phyloP scores from a whole-genome alignment of 345 rosid genomes.

The Salix caprea region DNA sequence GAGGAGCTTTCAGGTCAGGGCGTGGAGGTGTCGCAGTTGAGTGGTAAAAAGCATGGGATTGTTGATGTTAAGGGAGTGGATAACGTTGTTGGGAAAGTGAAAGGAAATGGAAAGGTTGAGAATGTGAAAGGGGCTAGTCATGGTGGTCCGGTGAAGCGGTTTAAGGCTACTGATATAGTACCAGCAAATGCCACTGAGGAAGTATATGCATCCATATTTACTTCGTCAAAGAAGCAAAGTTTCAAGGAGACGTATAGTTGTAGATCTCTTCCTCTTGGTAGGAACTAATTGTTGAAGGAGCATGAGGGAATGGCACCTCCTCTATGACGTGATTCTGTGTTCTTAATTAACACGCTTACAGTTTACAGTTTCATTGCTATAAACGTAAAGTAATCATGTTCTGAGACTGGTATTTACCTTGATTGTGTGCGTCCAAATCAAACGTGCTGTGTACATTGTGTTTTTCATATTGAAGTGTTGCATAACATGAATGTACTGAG shows the following conservation, averaged over 20 bases:
- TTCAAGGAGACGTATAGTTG: conserved; percentile 79
- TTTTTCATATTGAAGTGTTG: background rate
- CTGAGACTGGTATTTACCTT: background rate
- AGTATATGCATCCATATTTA: conserved; percentile 86
- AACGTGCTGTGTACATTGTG: background rate
- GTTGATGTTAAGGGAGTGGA: conserved; percentile 34
- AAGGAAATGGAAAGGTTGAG: conserved; percentile 42
- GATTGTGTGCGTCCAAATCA: background rate
- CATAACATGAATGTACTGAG: background rate
- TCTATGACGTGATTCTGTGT: conserved; percentile 8
- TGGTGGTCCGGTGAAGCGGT: conserved; percentile 48
- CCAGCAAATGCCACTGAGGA: conserved; percentile 81
- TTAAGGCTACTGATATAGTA: conserved; percentile 54
- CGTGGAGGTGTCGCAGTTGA: conserved; percentile 6
- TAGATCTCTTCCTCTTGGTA: conserved; percentile 80
- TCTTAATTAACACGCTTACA: background rate
- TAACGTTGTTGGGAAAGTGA: conserved; percentile 31
- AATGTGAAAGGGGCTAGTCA: conserved; percentile 23
- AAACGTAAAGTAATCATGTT: background rate
- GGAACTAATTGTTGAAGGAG: conserved; percentile 48
- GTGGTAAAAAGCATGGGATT: conserved; percentile 43
- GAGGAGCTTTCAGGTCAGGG: conserved; percentile 15
- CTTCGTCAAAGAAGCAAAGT: conserved; percentile 61
- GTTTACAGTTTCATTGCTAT: background rate
- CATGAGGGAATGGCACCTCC: background rate